Base-by-base conservation (phyloP, 768 basidiomycete species). In the Naganishia onofrii region DNA sequence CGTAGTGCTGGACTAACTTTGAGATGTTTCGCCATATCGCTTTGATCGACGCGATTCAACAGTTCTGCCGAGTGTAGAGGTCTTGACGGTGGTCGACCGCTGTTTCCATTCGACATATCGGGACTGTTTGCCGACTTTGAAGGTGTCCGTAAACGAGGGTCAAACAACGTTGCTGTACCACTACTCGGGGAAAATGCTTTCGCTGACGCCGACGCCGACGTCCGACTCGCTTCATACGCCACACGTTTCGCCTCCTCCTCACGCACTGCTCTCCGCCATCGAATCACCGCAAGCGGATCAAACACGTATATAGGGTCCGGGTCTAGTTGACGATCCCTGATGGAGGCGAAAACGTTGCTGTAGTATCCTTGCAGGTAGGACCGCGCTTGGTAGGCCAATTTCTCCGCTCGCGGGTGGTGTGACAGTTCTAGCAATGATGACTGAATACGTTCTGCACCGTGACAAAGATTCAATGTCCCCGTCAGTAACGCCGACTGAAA, bases 331-430 rank as follows among this genome's bases (percentile, higher is more conserved):
- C 38, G 32, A 48, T 53, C 36, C n/a, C 53, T 52, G n/a, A 71
- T 23, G 15, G 70, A 71, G 8, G 66, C 66, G 42, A 28, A 52
- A 17, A 71, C 58, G 46, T 67, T 44, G n/a, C 64, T 53, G 51
- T 71, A 71, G 29, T 71, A 71, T 34, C 55, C 70, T 31, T 71
- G 70, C 32, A 71, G 44, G 29, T 71, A 66, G 8, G 70, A 71
- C 19, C 70, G 70, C 26, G 58, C 57, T 28, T 67, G 70, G 23
- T 67, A 67, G 1, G 70, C 70, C 55, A 56, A 19, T 38, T 52
- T 46, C 28, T 71, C 70, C 8, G 63, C 63, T 19, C 54, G 42
- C 8, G 66, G 66, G 67, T 71, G 70, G 32, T 57, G 55, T 12
- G 70, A 66, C n/a, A 71, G 36, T 44, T 65, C 36, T 7, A 63